A percentile compares a stretch with the other conserved stretches of the same genome.
These are phyloP conservation scores for Cymbopogon flexuosus DNA, from an alignment of 202 grass and related monocot genomes.

Conservation along the genomic window DNA sequence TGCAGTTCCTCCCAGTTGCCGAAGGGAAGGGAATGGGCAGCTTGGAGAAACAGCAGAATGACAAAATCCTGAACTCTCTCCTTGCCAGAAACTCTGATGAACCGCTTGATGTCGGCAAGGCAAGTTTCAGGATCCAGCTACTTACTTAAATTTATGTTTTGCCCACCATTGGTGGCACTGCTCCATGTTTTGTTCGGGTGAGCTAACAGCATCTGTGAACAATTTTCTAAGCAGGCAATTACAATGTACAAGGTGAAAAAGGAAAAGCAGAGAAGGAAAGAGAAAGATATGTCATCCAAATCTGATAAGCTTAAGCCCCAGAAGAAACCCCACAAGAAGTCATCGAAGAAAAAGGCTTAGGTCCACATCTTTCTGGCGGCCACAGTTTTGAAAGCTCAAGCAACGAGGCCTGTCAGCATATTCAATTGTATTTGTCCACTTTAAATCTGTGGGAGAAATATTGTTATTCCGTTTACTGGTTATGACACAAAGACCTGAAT, in stretches of 20 bases:
- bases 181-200: neutral
- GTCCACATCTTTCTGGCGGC: neutral
- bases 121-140: constrained; percentile 22
- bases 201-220: constrained; percentile 2
- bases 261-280: constrained; percentile 79
- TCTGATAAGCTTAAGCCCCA: constrained; percentile 68
- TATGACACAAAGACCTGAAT: constrained; percentile 14
- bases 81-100: constrained; percentile 66
- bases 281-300: constrained; percentile 37
- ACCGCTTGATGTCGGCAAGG: constrained; percentile 88
- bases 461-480: constrained; percentile 15
- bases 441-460: constrained; percentile 15
- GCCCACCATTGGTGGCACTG: neutral
- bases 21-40: constrained; percentile 90
- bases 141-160: neutral
- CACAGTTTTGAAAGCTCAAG: constrained; percentile 10
- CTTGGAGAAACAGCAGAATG: constrained; percentile 77
- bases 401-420: neutral
- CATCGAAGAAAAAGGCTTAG: constrained; percentile 53
- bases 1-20: constrained; percentile 83
- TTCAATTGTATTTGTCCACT: neutral
- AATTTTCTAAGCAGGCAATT: constrained; percentile 59
- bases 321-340: constrained; percentile 68
- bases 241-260: constrained; percentile 95
- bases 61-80: constrained; percentile 75